phyloP scores from a whole-genome alignment of 139 green algal species.

The Haematococcus lacustris region DNA sequence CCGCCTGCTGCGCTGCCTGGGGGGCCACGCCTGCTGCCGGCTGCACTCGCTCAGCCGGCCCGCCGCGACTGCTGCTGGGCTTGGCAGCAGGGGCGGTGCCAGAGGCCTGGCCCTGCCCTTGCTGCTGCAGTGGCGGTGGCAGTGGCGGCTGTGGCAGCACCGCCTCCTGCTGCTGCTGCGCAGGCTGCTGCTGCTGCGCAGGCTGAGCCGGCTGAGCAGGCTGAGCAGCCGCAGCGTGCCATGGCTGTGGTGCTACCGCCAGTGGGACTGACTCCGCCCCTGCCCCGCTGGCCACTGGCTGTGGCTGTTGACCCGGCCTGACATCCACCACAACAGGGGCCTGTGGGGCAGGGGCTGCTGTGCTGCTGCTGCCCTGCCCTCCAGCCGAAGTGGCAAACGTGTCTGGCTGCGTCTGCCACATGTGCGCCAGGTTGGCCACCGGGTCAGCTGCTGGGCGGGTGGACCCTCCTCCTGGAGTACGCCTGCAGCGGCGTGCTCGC shows the following conservation, averaged over 20 bases:
- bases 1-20: not conserved
- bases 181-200: not conserved
- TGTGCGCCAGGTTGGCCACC: too few relatives aligned
- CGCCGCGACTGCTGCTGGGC: not conserved
- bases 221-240: not conserved
- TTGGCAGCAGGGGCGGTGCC: not conserved
- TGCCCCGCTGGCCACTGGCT: not conserved
- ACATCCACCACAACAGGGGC: not conserved
- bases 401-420: too few relatives aligned
- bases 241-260: not conserved
- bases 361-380: too few relatives aligned
- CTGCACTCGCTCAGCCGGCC: not conserved
- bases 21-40: not conserved
- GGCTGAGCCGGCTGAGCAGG: not conserved
- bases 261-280: not conserved
- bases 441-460: too few relatives aligned
- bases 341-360: too few relatives aligned
- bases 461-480: too few relatives aligned
- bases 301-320: not conserved
- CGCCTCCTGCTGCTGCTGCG: not conserved
- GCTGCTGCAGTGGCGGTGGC: too few relatives aligned
- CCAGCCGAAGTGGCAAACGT: too few relatives aligned
- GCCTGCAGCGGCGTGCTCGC: too few relatives aligned
- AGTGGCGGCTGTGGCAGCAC: not conserved
- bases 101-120: not conserved